Evolutionary conservation across 371 early-diverging fungal species (phyloP).

Genomic region (Coemansia linderi): DNA sequence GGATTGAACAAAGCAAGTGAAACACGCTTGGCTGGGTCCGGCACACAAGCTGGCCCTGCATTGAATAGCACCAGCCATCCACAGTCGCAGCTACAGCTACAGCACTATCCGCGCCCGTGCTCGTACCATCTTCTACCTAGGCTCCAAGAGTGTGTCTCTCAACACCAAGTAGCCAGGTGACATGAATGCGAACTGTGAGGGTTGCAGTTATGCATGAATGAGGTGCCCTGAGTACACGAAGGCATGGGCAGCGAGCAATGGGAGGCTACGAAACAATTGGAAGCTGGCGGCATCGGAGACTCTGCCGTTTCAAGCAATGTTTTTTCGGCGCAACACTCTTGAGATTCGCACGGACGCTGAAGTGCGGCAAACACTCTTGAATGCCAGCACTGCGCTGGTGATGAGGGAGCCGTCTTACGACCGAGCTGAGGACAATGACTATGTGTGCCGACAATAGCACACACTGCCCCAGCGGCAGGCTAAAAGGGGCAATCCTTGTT

Average conservation of each 20-base stretch:
- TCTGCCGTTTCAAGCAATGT: neutral
- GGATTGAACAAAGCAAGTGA: neutral
- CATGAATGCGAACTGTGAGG: neutral
- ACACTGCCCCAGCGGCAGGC: neutral
- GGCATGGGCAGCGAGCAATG: too few species aligned
- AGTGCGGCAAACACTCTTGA: neutral
- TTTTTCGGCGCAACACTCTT: neutral
- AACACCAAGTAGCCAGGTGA: neutral
- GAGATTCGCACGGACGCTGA: slow-evolving; percentile 3
- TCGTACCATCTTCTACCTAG: neutral
- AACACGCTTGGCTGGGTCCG: neutral
- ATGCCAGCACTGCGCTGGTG: neutral
- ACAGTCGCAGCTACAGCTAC: neutral
- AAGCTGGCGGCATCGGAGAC: neutral
- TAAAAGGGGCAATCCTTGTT: neutral
- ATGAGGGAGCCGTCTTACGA: neutral
- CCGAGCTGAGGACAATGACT: neutral
- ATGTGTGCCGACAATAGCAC: neutral
- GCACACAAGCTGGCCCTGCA: neutral
- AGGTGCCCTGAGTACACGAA: neutral
- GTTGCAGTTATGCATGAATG: slow-evolving; percentile 4
- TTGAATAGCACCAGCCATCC: neutral
- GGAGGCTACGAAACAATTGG: neutral
- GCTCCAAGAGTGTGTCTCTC: neutral
- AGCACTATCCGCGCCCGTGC: neutral